Percentiles rank a stretch among this genome's conserved stretches.
Evolutionary conservation across 371 early-diverging fungal genomes (phyloP).

Genomic region (Syncephalastrum racemosum): DNA sequence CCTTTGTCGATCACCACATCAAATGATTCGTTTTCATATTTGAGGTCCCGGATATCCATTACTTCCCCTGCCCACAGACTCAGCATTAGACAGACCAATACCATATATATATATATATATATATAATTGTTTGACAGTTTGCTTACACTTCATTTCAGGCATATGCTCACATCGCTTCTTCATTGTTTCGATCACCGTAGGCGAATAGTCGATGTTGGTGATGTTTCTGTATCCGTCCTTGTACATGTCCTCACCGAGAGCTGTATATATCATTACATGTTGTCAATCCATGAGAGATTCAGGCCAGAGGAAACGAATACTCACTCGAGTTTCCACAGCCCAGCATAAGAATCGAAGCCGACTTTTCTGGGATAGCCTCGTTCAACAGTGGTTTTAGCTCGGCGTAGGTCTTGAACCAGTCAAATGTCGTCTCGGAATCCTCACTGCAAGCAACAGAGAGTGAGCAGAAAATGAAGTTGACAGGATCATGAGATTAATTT

Average conservation of each 20-base stretch:
- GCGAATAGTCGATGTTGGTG: slow-evolving; percentile 81
- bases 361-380: slow-evolving; percentile 55
- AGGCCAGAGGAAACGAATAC: slow-evolving; percentile 1
- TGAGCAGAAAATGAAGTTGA: background rate
- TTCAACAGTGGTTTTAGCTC: slow-evolving; percentile 67
- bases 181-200: slow-evolving; percentile 80
- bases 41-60: slow-evolving; percentile 77
- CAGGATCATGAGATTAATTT: slow-evolving; percentile 2
- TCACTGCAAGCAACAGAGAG: slow-evolving; percentile 34
- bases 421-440: slow-evolving; percentile 61
- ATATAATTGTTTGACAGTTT: background rate
- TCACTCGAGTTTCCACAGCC: slow-evolving; percentile 80
- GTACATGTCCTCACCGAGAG: slow-evolving; percentile 82
- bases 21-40: slow-evolving; percentile 57
- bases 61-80: slow-evolving; percentile 57
- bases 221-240: slow-evolving; percentile 75
- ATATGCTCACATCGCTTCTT: slow-evolving; percentile 55
- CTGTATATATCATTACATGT: slow-evolving; percentile 20
- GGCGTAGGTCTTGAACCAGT: slow-evolving; percentile 86
- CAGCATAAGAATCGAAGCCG: slow-evolving; percentile 68
- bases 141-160: slow-evolving; percentile 62
- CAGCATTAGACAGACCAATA: background rate
- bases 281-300: background rate
- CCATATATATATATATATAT: background rate
- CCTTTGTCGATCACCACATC: slow-evolving; percentile 89